Percentiles rank a stretch among this genome's conserved stretches.
Conservation (phyloP, 2,329 filamentous ascomycete species). For the Onygenales sp. region DNA sequence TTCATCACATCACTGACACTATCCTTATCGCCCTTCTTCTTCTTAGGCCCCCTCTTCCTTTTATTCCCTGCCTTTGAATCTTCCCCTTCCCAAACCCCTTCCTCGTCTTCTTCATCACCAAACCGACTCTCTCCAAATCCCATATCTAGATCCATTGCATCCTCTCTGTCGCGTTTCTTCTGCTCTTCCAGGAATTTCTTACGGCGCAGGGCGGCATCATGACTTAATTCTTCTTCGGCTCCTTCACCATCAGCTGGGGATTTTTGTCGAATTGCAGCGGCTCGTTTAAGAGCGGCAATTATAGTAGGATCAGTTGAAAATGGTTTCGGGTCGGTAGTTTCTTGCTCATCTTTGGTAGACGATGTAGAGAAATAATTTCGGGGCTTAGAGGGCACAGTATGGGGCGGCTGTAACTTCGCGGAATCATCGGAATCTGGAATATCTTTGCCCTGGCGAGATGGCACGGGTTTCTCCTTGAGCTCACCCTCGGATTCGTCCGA, state of each 20-base stretch:
- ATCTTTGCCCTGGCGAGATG: constrained; percentile 7
- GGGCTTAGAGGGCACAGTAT: constrained; percentile 14
- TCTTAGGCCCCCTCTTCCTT: constrained; percentile 46
- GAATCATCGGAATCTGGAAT: constrained; percentile 2
- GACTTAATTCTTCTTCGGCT: constrained; percentile 41
- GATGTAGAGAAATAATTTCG: constrained; percentile 42
- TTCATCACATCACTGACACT: constrained; percentile 70
- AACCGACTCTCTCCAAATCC: constrained; percentile 84
- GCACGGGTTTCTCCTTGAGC: constrained; percentile 11
- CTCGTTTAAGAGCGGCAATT: constrained; percentile 76
- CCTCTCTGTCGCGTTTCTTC: constrained; percentile 53
- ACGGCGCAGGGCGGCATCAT: constrained; percentile 58
- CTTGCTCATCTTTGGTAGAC: constrained; percentile 27
- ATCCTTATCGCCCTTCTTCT: constrained; percentile 47
- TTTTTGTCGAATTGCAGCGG: constrained; percentile 51
- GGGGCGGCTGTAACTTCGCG: neutral
- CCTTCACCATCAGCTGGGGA: constrained; percentile 34
- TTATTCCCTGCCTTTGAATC: constrained; percentile 25
- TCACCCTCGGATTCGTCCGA: constrained; percentile 30
- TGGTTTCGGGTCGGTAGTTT: constrained; percentile 28
- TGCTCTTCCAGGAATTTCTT: constrained; percentile 63
- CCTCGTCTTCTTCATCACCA: constrained; percentile 79
- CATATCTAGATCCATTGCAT: constrained; percentile 86
- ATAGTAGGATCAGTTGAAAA: constrained; percentile 65
- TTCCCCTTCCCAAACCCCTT: constrained; percentile 47